Evolutionary conservation across 257 asterid genomes (phyloP), one percentile per base, ranked within the genome.

Genomic region (Plantago elongata): DNA sequence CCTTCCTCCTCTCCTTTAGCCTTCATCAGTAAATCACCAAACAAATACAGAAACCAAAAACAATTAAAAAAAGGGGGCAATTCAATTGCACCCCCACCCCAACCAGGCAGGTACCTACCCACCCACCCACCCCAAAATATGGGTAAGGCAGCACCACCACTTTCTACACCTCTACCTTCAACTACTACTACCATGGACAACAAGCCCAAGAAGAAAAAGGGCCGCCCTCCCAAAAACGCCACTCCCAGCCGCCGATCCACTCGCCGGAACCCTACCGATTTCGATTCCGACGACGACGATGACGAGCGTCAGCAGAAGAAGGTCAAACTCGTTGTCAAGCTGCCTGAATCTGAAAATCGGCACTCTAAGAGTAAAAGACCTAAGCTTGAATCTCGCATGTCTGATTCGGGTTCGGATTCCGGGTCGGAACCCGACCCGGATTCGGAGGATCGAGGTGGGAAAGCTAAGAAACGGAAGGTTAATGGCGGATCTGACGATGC

Each of bases 221-320:
- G 98, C 54, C 86, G 95, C 11, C 92, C 97, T 74, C 70, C 60
- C 64, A 66, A 65, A 68, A 69, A 64, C n/a, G 63, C 68, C 45
- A 10, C 55, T 18, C 48, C 70, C 44, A 8, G 7, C 51, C 78
- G 76, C 51, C 85, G 80, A 74, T 80, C 79, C 65, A 50, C 77
- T 51, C 81, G 77, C 43, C 75, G 73, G 34, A 80, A 72, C 73
- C 72, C 78, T 69, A 66, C 18, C 44, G 55, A 65, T 54, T 63
- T 54, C 13, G 56, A 30, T 18, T 78, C 57, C 57, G 40, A 52
- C 59, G 59, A 54, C 43, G 88, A 82, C 11, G 97, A 89, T 3
- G 96, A 93, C 75, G 95, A 93, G 42, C 58, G 90, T 52, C 65
- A 74, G 49, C 63, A 78, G 78, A 83, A 83, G 72, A 83, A 83